Evolutionary conservation across 805 yeast species (phyloP), one percentile per base, ranked within the genome.

Genomic region (Metschnikowia henanensis): DNA sequence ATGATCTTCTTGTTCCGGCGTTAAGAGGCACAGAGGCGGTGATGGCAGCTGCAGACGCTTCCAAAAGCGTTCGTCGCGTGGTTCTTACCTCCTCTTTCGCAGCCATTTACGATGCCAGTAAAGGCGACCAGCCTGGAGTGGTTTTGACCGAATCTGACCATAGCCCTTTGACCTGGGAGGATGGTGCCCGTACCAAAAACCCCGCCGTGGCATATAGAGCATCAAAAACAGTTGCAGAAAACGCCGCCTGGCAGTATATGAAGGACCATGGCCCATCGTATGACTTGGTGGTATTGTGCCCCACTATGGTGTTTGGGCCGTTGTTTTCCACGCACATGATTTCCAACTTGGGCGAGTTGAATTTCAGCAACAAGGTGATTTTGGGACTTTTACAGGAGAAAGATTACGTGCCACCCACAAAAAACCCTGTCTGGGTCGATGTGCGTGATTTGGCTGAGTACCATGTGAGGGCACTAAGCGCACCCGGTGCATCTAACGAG

Each of bases 1-100:
- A 72, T 33, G 81, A 76, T 20, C 63, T 80, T 38, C 61, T 80
- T 47, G 66, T 58, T 17, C 87, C 87, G 6, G 84, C 85, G 1
- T 60, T 77, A 23, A 22, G 35, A 16, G 85, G 84, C 25, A 79
- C 84, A 19, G 64, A 62, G 46, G 70, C 76, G 50, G 71, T 80
- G 16, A 59, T 81, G 41, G 55, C 64, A 23, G 77, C 86, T 5
- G 41, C 41, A 9, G 8, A 15, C 7, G 5, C 19, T 0, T 49
- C 37, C 17, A 45, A 52, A 12, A 25, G 25, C 3, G 42, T 57
- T 19, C 53, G 46, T 26, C 42, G 54, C 34, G 46, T 56, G 21
- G 56, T 56, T 6, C 33, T 56, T 37, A 58, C 61, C 16, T 58
- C 61, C 8, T 58, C 61, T 1, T 51, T 53, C 44, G 59, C 58